A percentile compares a stretch with the other conserved stretches of the same genome.
Conservation (phyloP, 768 basidiomycete species). For the Coprinopsis cinerea region DNA sequence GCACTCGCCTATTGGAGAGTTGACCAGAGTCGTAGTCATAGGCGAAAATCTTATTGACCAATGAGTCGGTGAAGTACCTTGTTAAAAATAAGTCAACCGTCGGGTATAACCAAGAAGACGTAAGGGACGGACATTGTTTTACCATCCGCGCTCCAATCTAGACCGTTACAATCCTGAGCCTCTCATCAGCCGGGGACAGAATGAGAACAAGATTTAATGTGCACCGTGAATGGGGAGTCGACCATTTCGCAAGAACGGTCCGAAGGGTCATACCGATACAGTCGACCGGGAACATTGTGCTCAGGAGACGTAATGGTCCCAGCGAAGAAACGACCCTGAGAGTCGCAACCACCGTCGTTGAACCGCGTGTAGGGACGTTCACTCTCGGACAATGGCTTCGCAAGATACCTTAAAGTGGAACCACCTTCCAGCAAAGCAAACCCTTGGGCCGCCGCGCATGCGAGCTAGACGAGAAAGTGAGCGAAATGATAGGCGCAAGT, state of each 20-base stretch:
- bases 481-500: neutral
- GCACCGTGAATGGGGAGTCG: conserved; percentile 62
- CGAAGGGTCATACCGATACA: conserved; percentile 54
- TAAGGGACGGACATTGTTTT: conserved; percentile 45
- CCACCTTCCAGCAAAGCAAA: conserved; percentile 45
- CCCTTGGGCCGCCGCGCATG: conserved; percentile 52
- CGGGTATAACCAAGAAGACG: conserved; percentile 5
- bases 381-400: conserved; percentile 41
- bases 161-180: conserved; percentile 53
- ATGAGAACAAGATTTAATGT: conserved; percentile 8
- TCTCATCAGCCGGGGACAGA: neutral
- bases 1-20: conserved; percentile 49
- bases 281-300: conserved; percentile 44
- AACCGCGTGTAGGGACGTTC: conserved; percentile 46
- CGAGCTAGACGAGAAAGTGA: conserved; percentile 34
- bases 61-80: conserved; percentile 69
- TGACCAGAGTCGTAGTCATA: conserved; percentile 54
- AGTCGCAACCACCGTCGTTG: conserved; percentile 69
- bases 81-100: conserved; percentile 9
- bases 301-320: conserved; percentile 54
- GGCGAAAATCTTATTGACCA: conserved; percentile 58
- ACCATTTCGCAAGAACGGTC: conserved; percentile 41
- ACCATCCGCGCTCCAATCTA: conserved; percentile 60
- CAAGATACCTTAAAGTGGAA: conserved; percentile 42
- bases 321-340: conserved; percentile 57